These are phyloP conservation scores for Barnettozyma pratensis DNA, from an alignment of 805 yeast genomes.

Conservation along the genomic window DNA sequence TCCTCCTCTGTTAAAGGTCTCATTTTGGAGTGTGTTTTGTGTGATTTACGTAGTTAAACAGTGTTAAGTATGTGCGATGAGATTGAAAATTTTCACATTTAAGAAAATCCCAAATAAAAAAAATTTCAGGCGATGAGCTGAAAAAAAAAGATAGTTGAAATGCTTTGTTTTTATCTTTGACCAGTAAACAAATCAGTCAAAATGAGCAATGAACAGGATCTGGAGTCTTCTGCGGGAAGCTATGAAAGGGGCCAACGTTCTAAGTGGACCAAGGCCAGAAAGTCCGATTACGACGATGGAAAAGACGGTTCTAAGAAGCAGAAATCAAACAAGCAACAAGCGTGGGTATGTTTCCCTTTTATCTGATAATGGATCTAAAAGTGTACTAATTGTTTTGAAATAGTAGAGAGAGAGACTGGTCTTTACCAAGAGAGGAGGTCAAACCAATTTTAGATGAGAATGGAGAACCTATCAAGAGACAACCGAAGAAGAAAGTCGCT, in stretches of 20 bases:
- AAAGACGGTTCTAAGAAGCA: slow-evolving; percentile 16
- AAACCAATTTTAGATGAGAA: slow-evolving; percentile 44
- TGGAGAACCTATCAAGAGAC: slow-evolving; percentile 58
- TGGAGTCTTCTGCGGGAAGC: slow-evolving; percentile 33
- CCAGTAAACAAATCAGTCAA: neutral
- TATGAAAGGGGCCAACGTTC: slow-evolving; percentile 38
- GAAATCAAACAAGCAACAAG: slow-evolving; percentile 15
- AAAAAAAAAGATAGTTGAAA: neutral
- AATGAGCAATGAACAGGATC: slow-evolving; percentile 24
- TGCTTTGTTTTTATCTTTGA: neutral
- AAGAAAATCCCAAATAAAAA: neutral
- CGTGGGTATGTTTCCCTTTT: slow-evolving; percentile 23
- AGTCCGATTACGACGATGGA: slow-evolving; percentile 19
- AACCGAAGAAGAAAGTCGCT: slow-evolving; percentile 89
- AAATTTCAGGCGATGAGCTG: slow-evolving; percentile 4
- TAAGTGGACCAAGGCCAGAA: slow-evolving; percentile 28
- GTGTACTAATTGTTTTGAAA: slow-evolving; percentile 8
- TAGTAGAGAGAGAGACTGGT: slow-evolving; percentile 16
- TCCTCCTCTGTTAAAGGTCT: slow-evolving; percentile 96
- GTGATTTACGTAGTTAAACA: too few relatives aligned
- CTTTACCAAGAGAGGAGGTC: slow-evolving; percentile 14
- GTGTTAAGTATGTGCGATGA: neutral
- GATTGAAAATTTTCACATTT: slow-evolving; percentile 1
- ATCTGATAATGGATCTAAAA: neutral
- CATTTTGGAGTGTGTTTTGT: slow-evolving; percentile 38